Evolutionary conservation across 176 grass and related monocot genomes (phyloP).

Genomic region (Ensete glaucum): DNA sequence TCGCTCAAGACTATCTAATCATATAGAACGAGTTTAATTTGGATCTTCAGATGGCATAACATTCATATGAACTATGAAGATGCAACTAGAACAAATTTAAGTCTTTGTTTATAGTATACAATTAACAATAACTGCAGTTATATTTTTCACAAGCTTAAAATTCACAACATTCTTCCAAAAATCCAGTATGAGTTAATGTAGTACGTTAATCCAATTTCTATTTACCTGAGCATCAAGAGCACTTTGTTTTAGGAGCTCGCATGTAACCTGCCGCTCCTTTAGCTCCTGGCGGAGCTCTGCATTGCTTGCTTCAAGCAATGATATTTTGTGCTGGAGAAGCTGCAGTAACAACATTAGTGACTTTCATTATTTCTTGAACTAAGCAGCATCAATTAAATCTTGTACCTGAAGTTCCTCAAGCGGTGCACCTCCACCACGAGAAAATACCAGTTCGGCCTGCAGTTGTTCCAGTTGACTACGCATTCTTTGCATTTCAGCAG

Average conservation of each 20-base stretch:
- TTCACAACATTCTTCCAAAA: neutral
- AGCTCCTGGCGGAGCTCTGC: constrained; percentile 57
- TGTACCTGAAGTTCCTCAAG: constrained; percentile 89
- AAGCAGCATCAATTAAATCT: constrained; percentile 1
- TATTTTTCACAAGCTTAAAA: no score
- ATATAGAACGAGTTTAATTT: neutral
- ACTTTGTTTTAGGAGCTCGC: constrained; percentile 46
- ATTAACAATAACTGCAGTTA: no score
- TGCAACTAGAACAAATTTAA: neutral
- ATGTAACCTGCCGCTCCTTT: constrained; percentile 47
- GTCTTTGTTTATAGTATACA: no score
- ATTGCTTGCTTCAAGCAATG: constrained; percentile 75
- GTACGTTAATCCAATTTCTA: neutral
- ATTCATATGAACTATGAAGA: neutral
- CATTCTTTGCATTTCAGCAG: constrained; percentile 85
- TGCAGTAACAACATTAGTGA: constrained; percentile 23
- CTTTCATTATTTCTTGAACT: neutral
- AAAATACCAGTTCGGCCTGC: constrained; percentile 75
- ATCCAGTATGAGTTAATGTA: neutral
- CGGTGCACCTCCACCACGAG: constrained; percentile 56
- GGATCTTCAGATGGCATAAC: neutral
- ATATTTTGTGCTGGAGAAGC: constrained; percentile 71
- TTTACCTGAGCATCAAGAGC: constrained; percentile 66
- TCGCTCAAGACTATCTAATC: neutral
- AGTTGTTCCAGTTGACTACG: constrained; percentile 70